phyloP scores from a whole-genome alignment of 768 basidiomycete species.

The Naganishia friedmannii region DNA sequence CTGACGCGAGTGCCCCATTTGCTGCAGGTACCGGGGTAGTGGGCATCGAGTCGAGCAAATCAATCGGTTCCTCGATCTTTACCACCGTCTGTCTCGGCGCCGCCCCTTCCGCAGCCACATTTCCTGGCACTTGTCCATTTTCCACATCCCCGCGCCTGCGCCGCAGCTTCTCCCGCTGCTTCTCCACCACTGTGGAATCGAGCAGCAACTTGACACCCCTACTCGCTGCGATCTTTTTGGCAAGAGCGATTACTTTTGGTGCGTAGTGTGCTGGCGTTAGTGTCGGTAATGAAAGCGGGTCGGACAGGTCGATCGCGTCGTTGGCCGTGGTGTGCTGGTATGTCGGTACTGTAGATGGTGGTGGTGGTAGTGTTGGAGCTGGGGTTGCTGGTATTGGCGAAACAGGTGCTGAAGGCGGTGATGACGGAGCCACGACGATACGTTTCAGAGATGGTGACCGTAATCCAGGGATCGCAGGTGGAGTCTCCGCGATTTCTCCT shows the following conservation, averaged over 20 bases:
- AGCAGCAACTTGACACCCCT: conserved; percentile 28
- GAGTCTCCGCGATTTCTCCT: conserved; percentile 4
- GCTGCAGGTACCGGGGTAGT: not conserved
- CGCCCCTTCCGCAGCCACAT: not conserved
- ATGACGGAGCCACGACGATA: not conserved
- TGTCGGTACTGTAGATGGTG: too few species aligned
- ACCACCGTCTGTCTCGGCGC: not conserved
- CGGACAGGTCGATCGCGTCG: not conserved
- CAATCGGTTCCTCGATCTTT: not conserved
- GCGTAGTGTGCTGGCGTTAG: conserved; percentile 18
- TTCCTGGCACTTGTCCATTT: not conserved
- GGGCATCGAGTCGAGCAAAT: not conserved
- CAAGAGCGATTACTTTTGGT: conserved; percentile 31
- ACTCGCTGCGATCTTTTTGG: conserved; percentile 28
- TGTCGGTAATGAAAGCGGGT: not conserved
- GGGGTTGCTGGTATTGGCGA: not conserved
- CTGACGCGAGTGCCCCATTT: not conserved
- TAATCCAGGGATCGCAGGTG: not conserved
- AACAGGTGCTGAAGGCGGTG: not conserved
- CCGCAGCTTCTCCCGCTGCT: not conserved
- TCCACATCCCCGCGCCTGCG: not conserved
- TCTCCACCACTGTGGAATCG: conserved; percentile 19
- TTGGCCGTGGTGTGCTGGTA: too few species aligned
- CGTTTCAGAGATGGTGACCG: too few species aligned
- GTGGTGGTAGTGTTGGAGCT: not conserved